Evolutionary conservation across 179 eudicot species (phyloP).

Genomic region (Drosera spatulata): DNA sequence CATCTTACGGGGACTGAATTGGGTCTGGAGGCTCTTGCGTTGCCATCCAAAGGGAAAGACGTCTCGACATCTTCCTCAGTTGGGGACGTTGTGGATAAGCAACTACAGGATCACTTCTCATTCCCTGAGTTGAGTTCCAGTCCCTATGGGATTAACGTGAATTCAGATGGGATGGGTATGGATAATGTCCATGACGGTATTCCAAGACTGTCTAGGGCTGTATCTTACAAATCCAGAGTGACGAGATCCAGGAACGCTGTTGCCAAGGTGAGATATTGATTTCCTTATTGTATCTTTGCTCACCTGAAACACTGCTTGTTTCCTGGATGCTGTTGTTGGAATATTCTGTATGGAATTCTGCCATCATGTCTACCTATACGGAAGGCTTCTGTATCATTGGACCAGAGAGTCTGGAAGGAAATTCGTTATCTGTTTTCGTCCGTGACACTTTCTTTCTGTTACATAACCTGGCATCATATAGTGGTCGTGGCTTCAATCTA

Average conservation of each 20-base stretch:
- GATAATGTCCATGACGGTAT: constrained; percentile 71
- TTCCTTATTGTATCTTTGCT: not conserved
- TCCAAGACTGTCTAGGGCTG: constrained; percentile 55
- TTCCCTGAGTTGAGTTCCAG: constrained; percentile 37
- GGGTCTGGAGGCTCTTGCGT: constrained; percentile 30
- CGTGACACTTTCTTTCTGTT: too few species aligned
- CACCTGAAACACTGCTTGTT: not conserved
- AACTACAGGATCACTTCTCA: constrained; percentile 43
- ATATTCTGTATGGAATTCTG: not conserved
- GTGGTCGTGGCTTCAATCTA: too few species aligned
- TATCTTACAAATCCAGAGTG: constrained; percentile 64
- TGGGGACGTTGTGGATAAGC: constrained; percentile 29
- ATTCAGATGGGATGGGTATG: constrained; percentile 14
- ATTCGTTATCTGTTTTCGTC: too few species aligned
- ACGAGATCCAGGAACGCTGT: constrained; percentile 68
- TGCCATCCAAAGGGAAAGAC: constrained; percentile 18
- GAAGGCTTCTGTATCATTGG: too few species aligned
- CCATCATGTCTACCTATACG: too few species aligned
- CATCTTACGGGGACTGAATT: constrained; percentile 27
- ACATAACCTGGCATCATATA: too few species aligned
- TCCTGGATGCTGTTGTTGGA: not conserved
- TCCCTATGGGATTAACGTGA: constrained; percentile 20
- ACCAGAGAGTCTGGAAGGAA: too few species aligned
- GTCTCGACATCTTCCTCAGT: constrained; percentile 12
- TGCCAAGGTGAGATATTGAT: constrained; percentile 54